Conservation (phyloP, 1,284 basidiomycete species). For the Chiua sp. region DNA sequence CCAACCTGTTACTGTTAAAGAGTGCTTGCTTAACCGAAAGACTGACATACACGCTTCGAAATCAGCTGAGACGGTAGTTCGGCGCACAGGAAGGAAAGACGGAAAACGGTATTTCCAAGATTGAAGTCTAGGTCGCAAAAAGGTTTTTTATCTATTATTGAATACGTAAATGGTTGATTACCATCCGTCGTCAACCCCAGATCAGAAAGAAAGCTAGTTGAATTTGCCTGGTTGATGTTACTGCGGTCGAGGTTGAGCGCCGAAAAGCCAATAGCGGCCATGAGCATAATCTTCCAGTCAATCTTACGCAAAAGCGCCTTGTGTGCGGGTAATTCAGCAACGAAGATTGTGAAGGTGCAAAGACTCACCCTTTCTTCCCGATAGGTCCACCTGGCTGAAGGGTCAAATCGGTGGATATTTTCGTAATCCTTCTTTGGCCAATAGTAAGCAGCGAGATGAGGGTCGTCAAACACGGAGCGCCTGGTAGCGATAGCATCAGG, state of each 20-base stretch:
- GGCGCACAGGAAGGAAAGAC: conserved; percentile 4
- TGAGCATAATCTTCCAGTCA: conserved; percentile 55
- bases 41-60: neutral
- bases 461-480: conserved; percentile 63
- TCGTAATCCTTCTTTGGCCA: conserved; percentile 63
- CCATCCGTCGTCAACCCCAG: conserved; percentile 63
- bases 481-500: conserved; percentile 29
- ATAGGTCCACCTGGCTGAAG: conserved; percentile 70
- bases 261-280: conserved; percentile 53
- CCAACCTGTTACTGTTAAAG: neutral
- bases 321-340: neutral
- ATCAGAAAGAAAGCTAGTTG: conserved; percentile 71
- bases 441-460: conserved; percentile 53
- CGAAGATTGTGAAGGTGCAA: neutral
- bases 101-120: conserved; percentile 1
- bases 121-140: neutral
- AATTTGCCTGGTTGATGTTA: conserved; percentile 67
- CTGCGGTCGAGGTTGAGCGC: conserved; percentile 48
- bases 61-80: conserved; percentile 3
- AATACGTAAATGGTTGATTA: conserved; percentile 7
- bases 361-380: conserved; percentile 61
- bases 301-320: conserved; percentile 47
- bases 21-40: neutral
- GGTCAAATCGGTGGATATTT: conserved; percentile 70
- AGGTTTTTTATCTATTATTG: neutral